Conservation (phyloP, 1,139 yeast genomes). For the Magnusiomyces paraingens region DNA sequence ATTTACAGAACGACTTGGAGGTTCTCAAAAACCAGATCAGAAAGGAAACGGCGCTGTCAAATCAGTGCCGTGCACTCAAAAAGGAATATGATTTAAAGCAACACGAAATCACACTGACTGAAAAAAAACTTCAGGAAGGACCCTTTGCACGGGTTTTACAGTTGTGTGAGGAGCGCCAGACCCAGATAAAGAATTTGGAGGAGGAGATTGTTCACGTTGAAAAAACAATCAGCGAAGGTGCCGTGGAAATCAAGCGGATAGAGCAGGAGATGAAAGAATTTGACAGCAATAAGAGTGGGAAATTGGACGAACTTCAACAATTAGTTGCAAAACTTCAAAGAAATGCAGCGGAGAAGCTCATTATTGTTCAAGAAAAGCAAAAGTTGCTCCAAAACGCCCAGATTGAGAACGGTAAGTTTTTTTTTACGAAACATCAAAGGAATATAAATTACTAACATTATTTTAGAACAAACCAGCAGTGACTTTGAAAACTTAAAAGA, state of each 20-base stretch:
- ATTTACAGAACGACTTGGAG: constrained; percentile 39
- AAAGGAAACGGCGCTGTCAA: constrained; percentile 43
- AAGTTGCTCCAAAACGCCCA: constrained; percentile 58
- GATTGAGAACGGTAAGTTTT: constrained; percentile 41
- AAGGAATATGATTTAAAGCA: constrained; percentile 57
- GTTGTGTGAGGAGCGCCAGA: constrained; percentile 43
- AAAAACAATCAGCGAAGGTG: constrained; percentile 26
- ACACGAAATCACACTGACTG: constrained; percentile 61
- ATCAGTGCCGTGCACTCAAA: constrained; percentile 52
- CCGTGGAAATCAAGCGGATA: constrained; percentile 47
- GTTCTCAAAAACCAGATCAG: constrained; percentile 40
- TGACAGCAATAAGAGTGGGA: constrained; percentile 69
- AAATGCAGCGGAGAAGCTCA: constrained; percentile 35
- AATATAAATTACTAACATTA: not conserved
- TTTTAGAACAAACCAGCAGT: constrained; percentile 51
- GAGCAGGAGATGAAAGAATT: constrained; percentile 82
- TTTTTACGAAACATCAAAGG: not conserved
- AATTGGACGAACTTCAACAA: constrained; percentile 57
- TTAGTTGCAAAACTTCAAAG: constrained; percentile 15
- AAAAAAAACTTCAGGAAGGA: constrained; percentile 54
- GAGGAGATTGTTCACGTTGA: constrained; percentile 38
- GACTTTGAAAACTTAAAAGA: constrained; percentile 48
- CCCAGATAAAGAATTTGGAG: constrained; percentile 45
- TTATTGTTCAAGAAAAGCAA: constrained; percentile 41
- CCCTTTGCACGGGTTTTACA: constrained; percentile 50